Evolutionary conservation across 129 eudicot genomes (phyloP).

Genomic region (Centella asiatica): DNA sequence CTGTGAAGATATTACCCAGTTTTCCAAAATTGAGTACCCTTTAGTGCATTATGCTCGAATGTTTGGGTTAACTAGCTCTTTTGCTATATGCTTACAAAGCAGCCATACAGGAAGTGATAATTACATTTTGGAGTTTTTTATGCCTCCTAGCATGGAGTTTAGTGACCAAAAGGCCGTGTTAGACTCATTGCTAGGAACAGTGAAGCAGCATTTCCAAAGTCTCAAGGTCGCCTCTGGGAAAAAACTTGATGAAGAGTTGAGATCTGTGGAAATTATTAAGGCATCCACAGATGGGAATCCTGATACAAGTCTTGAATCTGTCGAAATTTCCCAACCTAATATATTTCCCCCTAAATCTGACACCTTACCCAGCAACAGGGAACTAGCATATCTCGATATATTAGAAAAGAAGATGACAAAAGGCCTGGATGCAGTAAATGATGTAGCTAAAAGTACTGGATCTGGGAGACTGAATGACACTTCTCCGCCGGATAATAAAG

Average conservation of each 20-base stretch:
- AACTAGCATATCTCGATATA: constrained; percentile 20
- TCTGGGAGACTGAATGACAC: constrained; percentile 19
- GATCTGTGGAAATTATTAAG: constrained; percentile 55
- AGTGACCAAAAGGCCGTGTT: constrained; percentile 48
- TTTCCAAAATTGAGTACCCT: constrained; percentile 77
- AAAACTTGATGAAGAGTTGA: constrained; percentile 62
- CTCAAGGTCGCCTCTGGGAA: constrained; percentile 79
- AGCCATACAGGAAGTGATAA: constrained; percentile 73
- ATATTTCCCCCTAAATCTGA: constrained; percentile 19
- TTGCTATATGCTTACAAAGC: constrained; percentile 84
- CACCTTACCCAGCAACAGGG: constrained; percentile 27
- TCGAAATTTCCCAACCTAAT: constrained; percentile 27
- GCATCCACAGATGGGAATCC: constrained; percentile 36
- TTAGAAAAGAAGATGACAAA: constrained; percentile 17
- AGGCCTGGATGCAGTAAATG: constrained; percentile 19
- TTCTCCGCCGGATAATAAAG: constrained; percentile 26
- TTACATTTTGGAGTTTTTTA: constrained; percentile 79
- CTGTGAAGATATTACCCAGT: constrained; percentile 67
- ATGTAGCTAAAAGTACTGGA: constrained; percentile 11
- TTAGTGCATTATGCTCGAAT: constrained; percentile 85
- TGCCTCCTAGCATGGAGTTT: constrained; percentile 44
- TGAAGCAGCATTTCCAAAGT: constrained; percentile 69
- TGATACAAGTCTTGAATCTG: constrained; percentile 33
- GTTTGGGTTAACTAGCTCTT: constrained; percentile 67
- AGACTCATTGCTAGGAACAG: constrained; percentile 60